Conservation (phyloP, 2,329 filamentous ascomycete genomes). For the Fusarium papillatum region DNA sequence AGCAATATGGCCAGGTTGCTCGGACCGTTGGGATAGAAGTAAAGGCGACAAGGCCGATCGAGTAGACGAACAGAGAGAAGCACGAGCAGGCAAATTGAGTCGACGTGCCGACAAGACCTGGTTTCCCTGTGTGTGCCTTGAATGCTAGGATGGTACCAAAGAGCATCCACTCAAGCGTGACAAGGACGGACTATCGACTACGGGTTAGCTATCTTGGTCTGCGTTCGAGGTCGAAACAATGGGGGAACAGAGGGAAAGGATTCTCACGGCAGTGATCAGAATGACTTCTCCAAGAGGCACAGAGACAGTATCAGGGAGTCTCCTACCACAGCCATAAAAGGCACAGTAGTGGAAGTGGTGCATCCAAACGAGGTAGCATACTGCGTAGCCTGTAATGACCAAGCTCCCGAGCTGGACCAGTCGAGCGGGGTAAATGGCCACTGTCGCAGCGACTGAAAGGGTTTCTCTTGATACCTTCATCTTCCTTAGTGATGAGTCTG, state of each 20-base stretch:
- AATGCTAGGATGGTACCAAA: slow-evolving; percentile 2
- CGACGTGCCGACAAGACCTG: background rate
- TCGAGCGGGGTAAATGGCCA: background rate
- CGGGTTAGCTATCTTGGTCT: too few relatives aligned
- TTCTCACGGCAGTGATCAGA: background rate
- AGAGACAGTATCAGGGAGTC: background rate
- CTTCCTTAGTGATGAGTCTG: background rate
- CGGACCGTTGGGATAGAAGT: background rate
- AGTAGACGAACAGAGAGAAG: slow-evolving; percentile 16
- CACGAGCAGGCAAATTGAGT: slow-evolving; percentile 10
- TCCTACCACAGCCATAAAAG: background rate
- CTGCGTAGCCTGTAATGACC: background rate
- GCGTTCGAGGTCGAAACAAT: too few relatives aligned
- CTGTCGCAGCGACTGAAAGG: background rate
- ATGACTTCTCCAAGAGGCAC: background rate
- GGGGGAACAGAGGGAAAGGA: too few relatives aligned
- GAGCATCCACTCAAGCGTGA: slow-evolving; percentile 13
- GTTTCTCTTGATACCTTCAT: background rate
- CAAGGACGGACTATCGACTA: background rate
- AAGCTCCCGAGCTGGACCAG: background rate
- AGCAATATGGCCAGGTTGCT: slow-evolving; percentile 8
- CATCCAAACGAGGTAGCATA: background rate
- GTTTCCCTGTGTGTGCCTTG: background rate
- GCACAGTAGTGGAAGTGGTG: background rate
- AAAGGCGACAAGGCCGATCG: slow-evolving; percentile 10